Conservation (phyloP, 306 rosid genomes). For the Spatholobus suberectus region DNA sequence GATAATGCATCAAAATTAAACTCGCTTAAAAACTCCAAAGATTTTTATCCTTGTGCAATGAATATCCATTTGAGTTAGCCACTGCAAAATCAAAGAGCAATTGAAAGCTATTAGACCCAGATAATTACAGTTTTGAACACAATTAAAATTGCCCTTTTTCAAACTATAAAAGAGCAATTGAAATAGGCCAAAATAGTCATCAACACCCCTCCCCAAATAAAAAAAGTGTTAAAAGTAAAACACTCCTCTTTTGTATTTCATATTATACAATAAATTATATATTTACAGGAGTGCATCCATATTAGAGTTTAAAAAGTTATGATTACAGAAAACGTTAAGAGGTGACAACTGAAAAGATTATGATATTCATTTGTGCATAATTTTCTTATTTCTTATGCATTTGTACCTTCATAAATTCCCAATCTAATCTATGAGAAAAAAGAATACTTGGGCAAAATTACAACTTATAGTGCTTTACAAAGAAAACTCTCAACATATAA, state of each 20-base stretch:
- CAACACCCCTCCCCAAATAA: not conserved
- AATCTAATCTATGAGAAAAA: constrained; percentile 8
- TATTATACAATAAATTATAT: constrained; percentile 27
- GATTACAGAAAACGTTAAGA: not conserved
- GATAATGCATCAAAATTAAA: constrained; percentile 9
- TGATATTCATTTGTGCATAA: not conserved
- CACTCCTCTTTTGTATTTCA: constrained; percentile 10
- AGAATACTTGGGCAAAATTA: constrained; percentile 11
- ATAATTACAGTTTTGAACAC: constrained; percentile 1
- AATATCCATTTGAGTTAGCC: constrained; percentile 14
- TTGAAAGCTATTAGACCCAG: constrained; percentile 17
- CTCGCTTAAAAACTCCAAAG: constrained; percentile 26
- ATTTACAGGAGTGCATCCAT: not conserved
- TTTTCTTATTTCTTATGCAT: constrained; percentile 11
- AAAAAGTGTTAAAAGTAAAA: not conserved
- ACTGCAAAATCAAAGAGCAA: constrained; percentile 15
- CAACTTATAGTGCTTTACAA: constrained; percentile 23
- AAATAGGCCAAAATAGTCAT: constrained; percentile 11
- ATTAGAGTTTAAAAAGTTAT: constrained; percentile 21
- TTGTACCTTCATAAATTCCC: constrained; percentile 11
- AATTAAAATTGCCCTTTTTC: constrained; percentile 1
- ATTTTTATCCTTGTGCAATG: constrained; percentile 21
- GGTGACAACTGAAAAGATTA: constrained; percentile 9
- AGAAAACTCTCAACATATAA: not conserved
- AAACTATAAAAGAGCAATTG: constrained; percentile 9